These are phyloP conservation scores for Corymbia citriodora DNA, from an alignment of 441 rosid genomes.

Conservation along the genomic window DNA sequence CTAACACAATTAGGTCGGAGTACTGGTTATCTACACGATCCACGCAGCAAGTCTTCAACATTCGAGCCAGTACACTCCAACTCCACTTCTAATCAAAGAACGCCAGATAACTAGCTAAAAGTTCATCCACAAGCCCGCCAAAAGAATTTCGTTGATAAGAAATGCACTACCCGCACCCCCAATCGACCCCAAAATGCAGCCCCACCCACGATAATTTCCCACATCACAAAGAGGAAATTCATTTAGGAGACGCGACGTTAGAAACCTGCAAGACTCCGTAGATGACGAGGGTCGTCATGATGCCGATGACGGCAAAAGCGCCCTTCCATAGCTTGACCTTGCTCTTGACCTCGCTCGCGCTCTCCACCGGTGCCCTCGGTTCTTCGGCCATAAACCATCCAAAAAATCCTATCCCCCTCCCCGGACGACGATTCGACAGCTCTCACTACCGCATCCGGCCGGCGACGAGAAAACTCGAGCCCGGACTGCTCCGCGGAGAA, in stretches of 20 bases:
- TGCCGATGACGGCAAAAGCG: conserved; percentile 68
- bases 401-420: conserved; percentile 4
- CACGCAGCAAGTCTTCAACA: background rate
- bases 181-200: background rate
- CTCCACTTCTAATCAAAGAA: background rate
- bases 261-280: conserved; percentile 83
- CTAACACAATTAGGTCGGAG: background rate
- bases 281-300: conserved; percentile 90
- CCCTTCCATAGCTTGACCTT: conserved; percentile 68
- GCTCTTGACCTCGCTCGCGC: background rate
- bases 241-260: background rate
- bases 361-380: conserved; percentile 23
- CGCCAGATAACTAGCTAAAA: background rate
- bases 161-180: background rate
- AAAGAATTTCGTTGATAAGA: background rate
- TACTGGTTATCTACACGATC: background rate
- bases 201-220: background rate
- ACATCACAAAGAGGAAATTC: background rate
- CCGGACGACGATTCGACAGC: background rate
- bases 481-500: background rate
- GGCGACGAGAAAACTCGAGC: background rate
- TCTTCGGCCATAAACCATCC: conserved; percentile 72
- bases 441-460: background rate
- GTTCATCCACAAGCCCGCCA: background rate
- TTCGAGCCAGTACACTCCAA: background rate